A percentile compares a stretch with the other conserved stretches of the same genome.
Evolutionary conservation across 805 yeast species (phyloP).

Genomic region (Pichia ethanolica): DNA sequence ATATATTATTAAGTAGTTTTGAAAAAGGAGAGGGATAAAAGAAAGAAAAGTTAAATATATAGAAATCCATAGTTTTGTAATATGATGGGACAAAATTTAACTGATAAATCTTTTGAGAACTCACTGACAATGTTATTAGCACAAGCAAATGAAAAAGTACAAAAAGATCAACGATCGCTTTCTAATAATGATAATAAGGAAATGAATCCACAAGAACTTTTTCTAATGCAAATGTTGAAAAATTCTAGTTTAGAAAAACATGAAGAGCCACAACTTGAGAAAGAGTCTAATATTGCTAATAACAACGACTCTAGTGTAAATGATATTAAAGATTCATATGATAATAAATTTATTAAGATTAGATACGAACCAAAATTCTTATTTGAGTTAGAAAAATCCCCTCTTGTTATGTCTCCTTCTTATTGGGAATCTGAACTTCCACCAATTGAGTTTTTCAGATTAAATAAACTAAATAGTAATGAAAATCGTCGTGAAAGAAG

Average conservation of each 20-base stretch:
- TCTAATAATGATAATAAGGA: background rate
- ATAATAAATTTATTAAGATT: background rate
- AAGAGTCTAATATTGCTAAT: background rate
- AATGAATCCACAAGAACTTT: background rate
- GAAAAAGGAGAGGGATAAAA: no score
- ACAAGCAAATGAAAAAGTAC: background rate
- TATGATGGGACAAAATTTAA: no score
- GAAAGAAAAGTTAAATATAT: no score
- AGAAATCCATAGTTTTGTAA: no score
- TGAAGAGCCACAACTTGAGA: background rate
- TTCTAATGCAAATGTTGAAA: slow-evolving; percentile 4
- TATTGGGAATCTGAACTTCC: slow-evolving; percentile 33
- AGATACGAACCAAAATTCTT: slow-evolving; percentile 4
- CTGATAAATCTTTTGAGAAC: background rate
- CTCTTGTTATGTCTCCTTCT: slow-evolving; percentile 3
- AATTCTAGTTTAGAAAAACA: background rate
- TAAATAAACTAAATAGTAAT: slow-evolving; percentile 15
- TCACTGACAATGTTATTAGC: background rate
- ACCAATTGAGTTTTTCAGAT: slow-evolving; percentile 42
- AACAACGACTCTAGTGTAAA: background rate
- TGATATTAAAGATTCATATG: background rate
- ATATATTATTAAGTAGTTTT: no score
- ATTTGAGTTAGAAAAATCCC: slow-evolving; percentile 6
- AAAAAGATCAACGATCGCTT: slow-evolving; percentile 1
- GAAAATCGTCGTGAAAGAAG: slow-evolving; percentile 13